Evolutionary conservation across 2,329 filamentous ascomycete genomes (phyloP), one percentile per base, ranked within the genome.

Genomic region (Aureobasidium zeae): DNA sequence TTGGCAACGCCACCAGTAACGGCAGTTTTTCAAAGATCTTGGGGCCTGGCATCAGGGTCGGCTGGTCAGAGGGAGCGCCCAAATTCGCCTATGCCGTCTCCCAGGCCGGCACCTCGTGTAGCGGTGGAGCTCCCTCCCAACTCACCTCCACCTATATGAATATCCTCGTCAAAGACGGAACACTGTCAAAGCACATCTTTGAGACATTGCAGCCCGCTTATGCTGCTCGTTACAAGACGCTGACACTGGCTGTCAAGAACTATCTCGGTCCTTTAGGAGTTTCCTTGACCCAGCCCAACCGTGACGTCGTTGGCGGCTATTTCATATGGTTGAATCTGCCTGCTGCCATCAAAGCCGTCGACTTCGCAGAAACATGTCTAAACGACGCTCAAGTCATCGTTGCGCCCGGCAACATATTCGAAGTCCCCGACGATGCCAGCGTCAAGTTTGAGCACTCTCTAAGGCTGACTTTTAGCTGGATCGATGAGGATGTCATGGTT

Each of bases 11-110:
- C 8, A 69, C 88, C 25, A 88, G 83, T 55, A 96, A 96, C 59
- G 87, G 84, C 16, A 86, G 81, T 5, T 96, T 96, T 62, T 86
- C 79, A 59, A 98, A 98, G 62, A 78, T 96, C 26, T 73, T 79
- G 20, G 86, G 78, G 0, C 87, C 89, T 0, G 91, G 89, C 0
- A 64, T 83, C 38, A 73, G 89, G 10, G 88, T 84, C 0, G 89
- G 89, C n/a, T 96, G 88, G 88, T 76, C 79, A 1, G 86, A 94
- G 59, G 82, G 74, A 0, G 80, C 77, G 5, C 67, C 71, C 41
- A 78, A 74, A 52, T 63, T 84, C 45, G 71, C 72, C 4, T 71
- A 70, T 54, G 76, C 72, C 10, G 60, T 80, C n/a, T 72, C 70
- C 29, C 72, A 79, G 62, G 68, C 66, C 53, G 77, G 76, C 36